Evolutionary conservation across 192 early-diverging fungal species (phyloP).

Genomic region (Coemansia sp.): DNA sequence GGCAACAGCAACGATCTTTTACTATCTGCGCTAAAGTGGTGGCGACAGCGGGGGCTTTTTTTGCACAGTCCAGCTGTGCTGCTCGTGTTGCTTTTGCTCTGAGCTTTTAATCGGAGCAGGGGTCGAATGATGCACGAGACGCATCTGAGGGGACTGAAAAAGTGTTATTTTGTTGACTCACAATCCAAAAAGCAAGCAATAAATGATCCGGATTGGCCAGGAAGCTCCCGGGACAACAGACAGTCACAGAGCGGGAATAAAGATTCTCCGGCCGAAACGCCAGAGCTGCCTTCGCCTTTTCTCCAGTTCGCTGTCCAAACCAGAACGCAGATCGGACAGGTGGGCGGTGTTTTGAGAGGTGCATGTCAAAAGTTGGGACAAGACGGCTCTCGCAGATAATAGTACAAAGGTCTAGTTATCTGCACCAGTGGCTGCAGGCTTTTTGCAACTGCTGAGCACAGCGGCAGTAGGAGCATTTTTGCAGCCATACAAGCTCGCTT

Average conservation of each 20-base stretch:
- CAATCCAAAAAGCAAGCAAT: neutral
- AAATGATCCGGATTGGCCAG: constrained; percentile 19
- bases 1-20: neutral
- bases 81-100: neutral
- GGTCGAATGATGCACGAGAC: neutral
- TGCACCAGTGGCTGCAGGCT: no score
- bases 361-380: no score
- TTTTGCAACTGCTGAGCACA: no score
- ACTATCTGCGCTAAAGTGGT: neutral
- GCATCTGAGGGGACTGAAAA: no score
- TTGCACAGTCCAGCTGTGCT: neutral
- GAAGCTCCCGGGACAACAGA: constrained; percentile 4
- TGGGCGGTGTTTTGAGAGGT: no score
- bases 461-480: no score
- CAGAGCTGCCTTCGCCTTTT: no score
- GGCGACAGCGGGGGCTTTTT: neutral
- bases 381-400: no score
- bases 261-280: neutral
- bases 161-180: constrained; percentile 26
- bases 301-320: no score
- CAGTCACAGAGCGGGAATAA: constrained; percentile 7
- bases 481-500: no score
- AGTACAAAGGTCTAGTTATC: no score
- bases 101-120: neutral
- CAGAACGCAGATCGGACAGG: no score